Conservation (phyloP, 108 stramenopile genomes). For the Skeletonema marinoi region DNA sequence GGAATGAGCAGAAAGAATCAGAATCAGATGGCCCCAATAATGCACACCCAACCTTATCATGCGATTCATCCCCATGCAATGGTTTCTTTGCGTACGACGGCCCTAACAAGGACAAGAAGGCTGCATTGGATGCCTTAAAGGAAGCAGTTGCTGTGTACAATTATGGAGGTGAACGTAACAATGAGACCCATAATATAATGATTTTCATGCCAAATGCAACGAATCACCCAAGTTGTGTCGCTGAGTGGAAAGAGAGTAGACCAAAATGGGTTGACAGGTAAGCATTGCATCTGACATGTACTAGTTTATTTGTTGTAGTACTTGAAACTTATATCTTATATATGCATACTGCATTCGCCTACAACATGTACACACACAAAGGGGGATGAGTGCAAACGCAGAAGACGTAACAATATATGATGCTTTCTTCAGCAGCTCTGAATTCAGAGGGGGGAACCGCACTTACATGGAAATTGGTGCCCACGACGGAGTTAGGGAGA, state of each 20-base stretch:
- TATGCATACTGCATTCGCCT: not conserved
- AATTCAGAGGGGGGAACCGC: conserved; percentile 7
- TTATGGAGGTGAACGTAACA: conserved; percentile 16
- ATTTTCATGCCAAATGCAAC: conserved; percentile 28
- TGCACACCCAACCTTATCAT: not conserved
- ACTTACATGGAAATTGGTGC: conserved; percentile 64
- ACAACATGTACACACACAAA: not conserved
- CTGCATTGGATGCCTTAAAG: not conserved
- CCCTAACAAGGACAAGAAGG: not conserved
- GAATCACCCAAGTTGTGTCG: conserved; percentile 3
- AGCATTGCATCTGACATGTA: not conserved
- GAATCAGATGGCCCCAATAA: not conserved
- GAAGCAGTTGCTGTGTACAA: not conserved
- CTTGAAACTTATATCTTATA: not conserved
- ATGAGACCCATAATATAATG: not conserved
- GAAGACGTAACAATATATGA: conserved; percentile 23
- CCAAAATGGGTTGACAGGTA: conserved; percentile 22
- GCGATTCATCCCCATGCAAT: conserved; percentile 24
- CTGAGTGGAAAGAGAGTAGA: conserved; percentile 20
- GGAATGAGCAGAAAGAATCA: not conserved
- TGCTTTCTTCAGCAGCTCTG: conserved; percentile 20
- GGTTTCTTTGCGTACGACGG: conserved; percentile 19
- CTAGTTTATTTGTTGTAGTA: not conserved
- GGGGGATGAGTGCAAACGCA: conserved; percentile 24
- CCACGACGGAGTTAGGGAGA: conserved; percentile 52